Conservation (phyloP, 331 rosid genomes). For the Quercus tomentella region DNA sequence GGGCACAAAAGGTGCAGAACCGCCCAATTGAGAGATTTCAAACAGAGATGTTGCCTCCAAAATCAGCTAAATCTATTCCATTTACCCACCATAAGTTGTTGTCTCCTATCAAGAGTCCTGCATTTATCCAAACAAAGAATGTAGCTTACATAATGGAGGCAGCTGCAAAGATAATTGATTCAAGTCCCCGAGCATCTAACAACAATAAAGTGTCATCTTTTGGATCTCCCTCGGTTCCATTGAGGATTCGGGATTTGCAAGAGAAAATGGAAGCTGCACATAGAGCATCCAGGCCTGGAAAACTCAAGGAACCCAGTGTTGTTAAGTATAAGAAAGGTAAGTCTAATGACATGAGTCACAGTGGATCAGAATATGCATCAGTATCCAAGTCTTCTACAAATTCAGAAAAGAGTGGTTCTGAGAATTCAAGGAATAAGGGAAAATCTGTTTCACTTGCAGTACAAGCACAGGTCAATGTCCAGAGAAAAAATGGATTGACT, state of each 20-base stretch:
- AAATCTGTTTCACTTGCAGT: conserved; percentile 45
- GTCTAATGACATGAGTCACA: conserved; percentile 28
- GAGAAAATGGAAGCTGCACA: conserved; percentile 70
- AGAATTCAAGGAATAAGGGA: conserved; percentile 42
- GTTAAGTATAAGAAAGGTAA: conserved; percentile 33
- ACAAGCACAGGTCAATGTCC: conserved; percentile 47
- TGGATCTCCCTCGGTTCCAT: conserved; percentile 62
- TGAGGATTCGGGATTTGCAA: conserved; percentile 73
- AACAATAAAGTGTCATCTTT: conserved; percentile 36
- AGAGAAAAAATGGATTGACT: conserved; percentile 37
- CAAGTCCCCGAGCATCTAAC: conserved; percentile 55
- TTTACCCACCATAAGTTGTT: conserved; percentile 72
- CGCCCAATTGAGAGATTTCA: conserved; percentile 69
- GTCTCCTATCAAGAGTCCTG: conserved; percentile 81
- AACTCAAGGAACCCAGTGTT: conserved; percentile 22
- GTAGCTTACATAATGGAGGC: conserved; percentile 74
- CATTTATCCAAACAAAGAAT: conserved; percentile 50
- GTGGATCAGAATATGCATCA: conserved; percentile 35
- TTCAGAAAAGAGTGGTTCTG: conserved; percentile 33
- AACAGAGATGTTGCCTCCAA: conserved; percentile 85
- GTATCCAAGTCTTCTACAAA: conserved; percentile 35
- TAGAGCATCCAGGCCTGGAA: conserved; percentile 45
- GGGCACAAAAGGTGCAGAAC: conserved; percentile 40
- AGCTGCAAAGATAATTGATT: conserved; percentile 80
- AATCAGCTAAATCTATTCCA: conserved; percentile 82